These are phyloP conservation scores for Ocimum tenuiflorum DNA, from an alignment of 257 asterid species.

Conservation along the genomic window DNA sequence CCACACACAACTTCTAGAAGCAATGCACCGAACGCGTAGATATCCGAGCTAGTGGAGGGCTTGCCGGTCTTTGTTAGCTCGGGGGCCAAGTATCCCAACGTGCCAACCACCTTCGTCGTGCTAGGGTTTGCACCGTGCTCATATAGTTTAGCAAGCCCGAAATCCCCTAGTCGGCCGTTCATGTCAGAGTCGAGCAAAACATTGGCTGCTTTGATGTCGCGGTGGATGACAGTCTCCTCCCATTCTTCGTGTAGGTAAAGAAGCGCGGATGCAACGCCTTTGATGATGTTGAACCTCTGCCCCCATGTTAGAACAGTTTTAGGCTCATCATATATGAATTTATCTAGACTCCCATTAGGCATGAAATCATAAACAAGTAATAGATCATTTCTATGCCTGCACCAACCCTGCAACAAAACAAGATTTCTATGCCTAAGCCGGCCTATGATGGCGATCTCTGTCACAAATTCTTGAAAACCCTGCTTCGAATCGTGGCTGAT, in stretches of 20 bases:
- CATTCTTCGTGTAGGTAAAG: slow-evolving; percentile 63
- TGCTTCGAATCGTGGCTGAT: slow-evolving; percentile 50
- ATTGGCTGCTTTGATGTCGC: slow-evolving; percentile 71
- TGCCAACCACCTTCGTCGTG: slow-evolving; percentile 70
- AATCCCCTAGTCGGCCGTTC: slow-evolving; percentile 65
- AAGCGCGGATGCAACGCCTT: slow-evolving; percentile 56
- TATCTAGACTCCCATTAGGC: slow-evolving; percentile 76
- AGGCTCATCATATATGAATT: slow-evolving; percentile 45
- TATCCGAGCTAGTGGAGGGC: slow-evolving; percentile 59
- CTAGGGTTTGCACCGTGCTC: slow-evolving; percentile 50
- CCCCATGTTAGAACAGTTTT: slow-evolving; percentile 44
- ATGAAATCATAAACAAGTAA: slow-evolving; percentile 67
- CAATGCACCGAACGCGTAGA: slow-evolving; percentile 69
- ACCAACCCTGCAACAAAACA: slow-evolving; percentile 60
- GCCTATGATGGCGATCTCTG: slow-evolving; percentile 52
- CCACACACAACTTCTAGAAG: slow-evolving; percentile 67
- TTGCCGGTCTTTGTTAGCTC: slow-evolving; percentile 65
- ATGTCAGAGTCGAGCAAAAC: slow-evolving; percentile 51
- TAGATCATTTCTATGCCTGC: slow-evolving; percentile 42
- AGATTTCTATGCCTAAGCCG: slow-evolving; percentile 68
- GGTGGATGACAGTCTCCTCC: slow-evolving; percentile 71
- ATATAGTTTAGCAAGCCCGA: slow-evolving; percentile 64
- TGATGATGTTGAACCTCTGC: slow-evolving; percentile 55
- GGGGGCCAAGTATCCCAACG: slow-evolving; percentile 72
- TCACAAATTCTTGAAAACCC: slow-evolving; percentile 49